These are phyloP conservation scores for Akebia trifoliata DNA, from an alignment of 164 flowering plant species.

Conservation along the genomic window DNA sequence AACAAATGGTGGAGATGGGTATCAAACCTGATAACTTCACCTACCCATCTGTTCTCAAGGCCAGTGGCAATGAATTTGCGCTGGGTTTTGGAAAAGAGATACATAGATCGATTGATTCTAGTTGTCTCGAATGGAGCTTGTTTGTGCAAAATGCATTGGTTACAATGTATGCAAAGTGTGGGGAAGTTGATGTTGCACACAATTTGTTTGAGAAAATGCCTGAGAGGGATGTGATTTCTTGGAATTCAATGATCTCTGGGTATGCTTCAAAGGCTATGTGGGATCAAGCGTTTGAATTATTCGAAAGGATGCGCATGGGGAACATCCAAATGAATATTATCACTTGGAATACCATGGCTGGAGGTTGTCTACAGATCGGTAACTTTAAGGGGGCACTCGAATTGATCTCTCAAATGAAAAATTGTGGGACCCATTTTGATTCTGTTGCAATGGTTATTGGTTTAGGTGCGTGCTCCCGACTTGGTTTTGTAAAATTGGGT, in stretches of 20 bases:
- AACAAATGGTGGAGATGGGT: constrained; percentile 36
- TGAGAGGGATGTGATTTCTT: constrained; percentile 46
- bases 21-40: constrained; percentile 48
- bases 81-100: constrained; percentile 37
- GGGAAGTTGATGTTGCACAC: constrained; percentile 34
- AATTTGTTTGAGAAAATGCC: constrained; percentile 47
- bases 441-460: constrained; percentile 38
- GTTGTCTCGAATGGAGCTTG: constrained; percentile 26
- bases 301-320: constrained; percentile 26
- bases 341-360: constrained; percentile 55
- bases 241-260: constrained; percentile 50
- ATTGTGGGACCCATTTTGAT: constrained; percentile 28
- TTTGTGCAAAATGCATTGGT: constrained; percentile 55
- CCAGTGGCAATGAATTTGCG: constrained; percentile 48
- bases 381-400: constrained; percentile 33
- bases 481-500: constrained; percentile 34
- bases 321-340: constrained; percentile 27
- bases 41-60: constrained; percentile 56
- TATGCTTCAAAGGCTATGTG: constrained; percentile 51
- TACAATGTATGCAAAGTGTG: constrained; percentile 51
- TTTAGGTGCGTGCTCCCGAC: constrained; percentile 48
- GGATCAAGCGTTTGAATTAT: constrained; percentile 41
- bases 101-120: constrained; percentile 26
- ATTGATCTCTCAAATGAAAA: constrained; percentile 41
- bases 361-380: constrained; percentile 40